Evolutionary conservation across 768 basidiomycete genomes (phyloP), one percentile per base, ranked within the genome.

Genomic region (Calocera viscosa): DNA sequence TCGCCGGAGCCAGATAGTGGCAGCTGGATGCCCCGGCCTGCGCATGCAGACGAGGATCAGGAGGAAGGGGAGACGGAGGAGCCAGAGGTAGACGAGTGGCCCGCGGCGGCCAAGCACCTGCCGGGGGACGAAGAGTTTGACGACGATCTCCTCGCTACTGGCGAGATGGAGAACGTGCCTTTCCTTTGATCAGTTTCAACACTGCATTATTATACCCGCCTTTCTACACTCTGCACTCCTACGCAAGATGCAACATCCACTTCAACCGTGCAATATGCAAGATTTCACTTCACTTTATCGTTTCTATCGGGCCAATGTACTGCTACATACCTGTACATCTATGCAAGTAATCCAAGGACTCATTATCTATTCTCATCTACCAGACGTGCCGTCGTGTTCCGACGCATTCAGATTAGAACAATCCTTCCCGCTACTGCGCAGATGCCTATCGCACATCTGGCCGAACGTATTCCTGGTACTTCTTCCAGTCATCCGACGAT

Each of bases 161-260:
- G 86, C 11, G 90, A 93, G 79, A 91, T 90, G 89, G 84, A 83
- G 80, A 86, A 84, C 71, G 86, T 87, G 65, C 86, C 83, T 30
- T 89, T 84, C 75, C 75, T 87, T 74, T 87, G 26, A 60, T 60
- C 53, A 60, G 26, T 60, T 32, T 60, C 26, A 26, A 60, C 53
- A 32, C 53, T 26, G 53, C 53, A 28, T 60, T 28, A 47, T 47
- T 3, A n/a, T n/a, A n/a, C n/a, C 7, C 43, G 24, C 24, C 16
- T 47, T 47, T 47, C 43, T 7, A 47, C 43, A 47, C 19, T 17
- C 24, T 47, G 8, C 43, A 47, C 24, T 7, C 24, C 3, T 8
- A 19, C 43, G 16, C 43, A 19, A 17, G 8, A 24, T 47, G 43
- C 43, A 47, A 19, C 8, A 47, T 47, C 24, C 43, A 47, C 43